A percentile compares a stretch with the other conserved stretches of the same genome.
These are phyloP conservation scores for Bassia scoparia DNA, from an alignment of 148 eudicot genomes.

Conservation along the genomic window DNA sequence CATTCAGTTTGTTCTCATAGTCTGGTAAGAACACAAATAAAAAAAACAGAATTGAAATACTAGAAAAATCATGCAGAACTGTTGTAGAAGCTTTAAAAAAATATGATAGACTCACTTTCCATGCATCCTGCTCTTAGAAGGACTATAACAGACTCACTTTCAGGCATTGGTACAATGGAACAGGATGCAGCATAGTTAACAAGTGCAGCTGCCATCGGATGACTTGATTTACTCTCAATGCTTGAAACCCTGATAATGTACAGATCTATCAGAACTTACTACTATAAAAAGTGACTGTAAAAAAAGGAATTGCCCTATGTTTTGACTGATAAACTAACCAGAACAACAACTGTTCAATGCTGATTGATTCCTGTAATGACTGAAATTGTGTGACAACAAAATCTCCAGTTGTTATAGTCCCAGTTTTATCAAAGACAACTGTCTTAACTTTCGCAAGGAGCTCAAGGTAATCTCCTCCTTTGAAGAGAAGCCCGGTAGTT, in stretches of 20 bases:
- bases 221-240: conserved; percentile 53
- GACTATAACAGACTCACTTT: conserved; percentile 22
- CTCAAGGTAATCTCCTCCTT: conserved; percentile 47
- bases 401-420: conserved; percentile 44
- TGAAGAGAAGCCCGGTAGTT: conserved; percentile 39
- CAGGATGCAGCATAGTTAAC: conserved; percentile 25
- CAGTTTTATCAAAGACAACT: conserved; percentile 44
- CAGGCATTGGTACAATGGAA: conserved; percentile 39
- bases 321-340: conserved; percentile 24
- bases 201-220: conserved; percentile 50
- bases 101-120: too few species aligned
- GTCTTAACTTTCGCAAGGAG: conserved; percentile 43
- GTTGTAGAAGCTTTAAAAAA: too few species aligned
- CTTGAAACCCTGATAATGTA: conserved; percentile 44
- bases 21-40: conserved; percentile 16
- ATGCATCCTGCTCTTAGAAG: too few species aligned
- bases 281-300: not conserved
- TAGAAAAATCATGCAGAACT: too few species aligned
- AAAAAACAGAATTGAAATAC: not conserved
- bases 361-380: conserved; percentile 29
- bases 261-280: not conserved
- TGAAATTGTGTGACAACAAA: conserved; percentile 36
- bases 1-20: conserved; percentile 11
- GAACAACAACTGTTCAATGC: conserved; percentile 30
- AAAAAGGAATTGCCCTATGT: not conserved